Conservation (phyloP, 306 rosid species). For the Vicia sativa region DNA sequence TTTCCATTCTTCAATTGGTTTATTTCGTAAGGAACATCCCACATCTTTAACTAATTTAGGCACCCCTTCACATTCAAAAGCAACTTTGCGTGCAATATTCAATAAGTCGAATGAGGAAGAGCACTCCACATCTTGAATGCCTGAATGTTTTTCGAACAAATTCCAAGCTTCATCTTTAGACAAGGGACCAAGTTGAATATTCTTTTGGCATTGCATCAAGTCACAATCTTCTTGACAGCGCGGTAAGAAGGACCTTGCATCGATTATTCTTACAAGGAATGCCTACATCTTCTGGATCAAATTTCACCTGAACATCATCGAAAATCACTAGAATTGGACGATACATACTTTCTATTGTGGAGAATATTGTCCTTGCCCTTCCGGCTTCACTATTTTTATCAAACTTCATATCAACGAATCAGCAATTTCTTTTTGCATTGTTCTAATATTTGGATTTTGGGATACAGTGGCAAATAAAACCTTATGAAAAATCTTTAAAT, state of each 20-base stretch:
- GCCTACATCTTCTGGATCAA: slow-evolving; percentile 28
- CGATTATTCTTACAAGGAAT: slow-evolving; percentile 3
- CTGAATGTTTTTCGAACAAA: slow-evolving; percentile 15
- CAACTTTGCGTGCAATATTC: background rate
- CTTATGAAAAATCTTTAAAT: background rate
- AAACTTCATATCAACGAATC: background rate
- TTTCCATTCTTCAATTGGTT: slow-evolving; percentile 32
- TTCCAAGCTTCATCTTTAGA: slow-evolving; percentile 28
- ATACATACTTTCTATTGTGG: background rate
- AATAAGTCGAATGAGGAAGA: background rate
- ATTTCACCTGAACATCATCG: slow-evolving; percentile 25
- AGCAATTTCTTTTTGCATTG: slow-evolving; percentile 30
- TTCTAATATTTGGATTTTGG: background rate
- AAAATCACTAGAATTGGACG: slow-evolving; percentile 21
- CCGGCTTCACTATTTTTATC: background rate
- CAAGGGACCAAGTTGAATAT: slow-evolving; percentile 2
- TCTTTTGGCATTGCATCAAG: slow-evolving; percentile 16
- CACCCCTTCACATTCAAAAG: slow-evolving; percentile 28
- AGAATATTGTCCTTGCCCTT: slow-evolving; percentile 10
- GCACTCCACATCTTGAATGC: background rate
- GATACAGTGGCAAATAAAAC: slow-evolving; percentile 15
- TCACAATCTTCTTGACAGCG: slow-evolving; percentile 10
- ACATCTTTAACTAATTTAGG: slow-evolving; percentile 25
- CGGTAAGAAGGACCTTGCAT: background rate
- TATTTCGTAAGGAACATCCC: slow-evolving; percentile 22